A percentile compares a stretch with the other conserved stretches of the same genome.
Conservation (phyloP, 371 early-diverging fungal genomes). For the Zychaea mexicana region DNA sequence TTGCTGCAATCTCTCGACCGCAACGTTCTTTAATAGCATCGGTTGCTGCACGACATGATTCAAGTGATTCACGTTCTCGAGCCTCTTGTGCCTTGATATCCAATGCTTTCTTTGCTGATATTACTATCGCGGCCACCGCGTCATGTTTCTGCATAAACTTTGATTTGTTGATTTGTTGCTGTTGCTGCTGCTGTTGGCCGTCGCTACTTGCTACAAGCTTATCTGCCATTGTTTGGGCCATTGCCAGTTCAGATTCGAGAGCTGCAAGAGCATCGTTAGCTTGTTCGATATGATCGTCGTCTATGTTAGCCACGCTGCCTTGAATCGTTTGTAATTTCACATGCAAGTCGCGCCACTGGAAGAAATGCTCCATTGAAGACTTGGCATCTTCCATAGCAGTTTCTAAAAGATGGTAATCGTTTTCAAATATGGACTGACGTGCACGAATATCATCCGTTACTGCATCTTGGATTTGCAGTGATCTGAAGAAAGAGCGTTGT, state of each 20-base stretch:
- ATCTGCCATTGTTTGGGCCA: constrained; percentile 6
- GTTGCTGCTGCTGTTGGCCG: not conserved
- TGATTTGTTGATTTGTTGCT: not conserved
- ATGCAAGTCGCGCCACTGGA: constrained; percentile 15
- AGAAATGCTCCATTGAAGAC: not conserved
- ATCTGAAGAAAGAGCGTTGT: constrained; percentile 11
- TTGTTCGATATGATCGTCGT: not conserved
- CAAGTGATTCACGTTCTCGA: not conserved
- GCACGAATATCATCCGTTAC: not conserved
- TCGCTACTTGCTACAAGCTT: not conserved
- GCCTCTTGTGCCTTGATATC: not conserved
- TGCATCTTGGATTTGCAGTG: constrained; percentile 10
- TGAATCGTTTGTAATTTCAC: constrained; percentile 2
- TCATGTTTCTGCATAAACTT: not conserved
- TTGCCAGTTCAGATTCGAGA: not conserved
- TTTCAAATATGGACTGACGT: not conserved
- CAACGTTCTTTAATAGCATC: not conserved
- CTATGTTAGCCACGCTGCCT: not conserved
- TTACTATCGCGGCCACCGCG: not conserved
- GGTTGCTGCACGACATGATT: constrained; percentile 1
- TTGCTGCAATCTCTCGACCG: not conserved
- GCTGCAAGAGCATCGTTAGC: not conserved
- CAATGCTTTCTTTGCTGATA: not conserved
- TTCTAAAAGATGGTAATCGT: not conserved
- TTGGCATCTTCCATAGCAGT: not conserved